phyloP scores from a whole-genome alignment of 257 asterid species.

The Solanum phureja region DNA sequence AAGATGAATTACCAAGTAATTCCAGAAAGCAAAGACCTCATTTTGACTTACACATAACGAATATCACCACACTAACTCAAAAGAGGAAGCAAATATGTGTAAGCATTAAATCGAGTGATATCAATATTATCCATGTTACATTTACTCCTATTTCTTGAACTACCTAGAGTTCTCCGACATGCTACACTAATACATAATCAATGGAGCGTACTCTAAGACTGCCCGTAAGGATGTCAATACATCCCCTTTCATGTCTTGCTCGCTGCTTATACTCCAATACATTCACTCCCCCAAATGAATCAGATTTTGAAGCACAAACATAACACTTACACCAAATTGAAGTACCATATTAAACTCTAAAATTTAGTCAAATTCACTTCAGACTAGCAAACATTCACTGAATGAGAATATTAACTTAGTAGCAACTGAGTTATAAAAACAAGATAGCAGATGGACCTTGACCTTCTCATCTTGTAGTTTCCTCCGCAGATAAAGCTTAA shows the following conservation, averaged over 20 bases:
- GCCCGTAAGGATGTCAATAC: not conserved
- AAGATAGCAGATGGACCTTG: not conserved
- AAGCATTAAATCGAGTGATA: not conserved
- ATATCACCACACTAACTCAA: not conserved
- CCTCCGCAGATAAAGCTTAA: slow-evolving; percentile 50
- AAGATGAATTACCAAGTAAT: not conserved
- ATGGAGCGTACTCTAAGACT: not conserved
- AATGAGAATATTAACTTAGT: not conserved
- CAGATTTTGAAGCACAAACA: not conserved
- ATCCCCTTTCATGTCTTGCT: not conserved
- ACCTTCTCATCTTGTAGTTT: slow-evolving; percentile 73
- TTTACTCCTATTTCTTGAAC: not conserved
- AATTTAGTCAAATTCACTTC: not conserved
- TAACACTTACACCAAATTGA: not conserved
- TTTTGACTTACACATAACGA: not conserved
- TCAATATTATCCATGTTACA: not conserved
- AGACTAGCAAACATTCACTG: not conserved
- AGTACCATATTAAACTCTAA: not conserved
- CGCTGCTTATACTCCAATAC: not conserved
- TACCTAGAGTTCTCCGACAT: not conserved
- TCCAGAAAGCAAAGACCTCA: not conserved
- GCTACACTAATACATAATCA: not conserved
- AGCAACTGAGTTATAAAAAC: not conserved
- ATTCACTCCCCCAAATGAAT: not conserved
- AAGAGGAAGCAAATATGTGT: not conserved